Evolutionary conservation across 2,329 filamentous ascomycete genomes (phyloP).

Genomic region (Paecilomyces sp.): DNA sequence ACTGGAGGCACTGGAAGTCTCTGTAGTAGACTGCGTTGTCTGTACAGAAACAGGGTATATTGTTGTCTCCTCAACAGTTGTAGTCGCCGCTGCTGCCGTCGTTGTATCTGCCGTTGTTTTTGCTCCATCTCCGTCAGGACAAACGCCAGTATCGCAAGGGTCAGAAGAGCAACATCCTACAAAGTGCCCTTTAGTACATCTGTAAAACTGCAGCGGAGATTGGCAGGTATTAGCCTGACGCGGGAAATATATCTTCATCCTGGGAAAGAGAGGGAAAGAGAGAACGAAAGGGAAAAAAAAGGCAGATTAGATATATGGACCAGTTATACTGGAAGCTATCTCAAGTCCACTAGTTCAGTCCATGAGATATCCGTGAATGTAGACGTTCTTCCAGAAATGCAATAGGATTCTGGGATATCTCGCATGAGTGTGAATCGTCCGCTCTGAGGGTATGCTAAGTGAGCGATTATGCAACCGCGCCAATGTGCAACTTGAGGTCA

Average conservation of each 20-base stretch:
- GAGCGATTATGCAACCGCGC: not conserved
- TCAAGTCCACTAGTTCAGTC: not conserved
- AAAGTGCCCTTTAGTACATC: conserved; percentile 16
- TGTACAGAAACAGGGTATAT: not conserved
- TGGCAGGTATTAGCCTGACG: conserved; percentile 11
- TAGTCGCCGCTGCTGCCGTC: not conserved
- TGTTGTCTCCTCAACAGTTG: not conserved
- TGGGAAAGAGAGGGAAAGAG: not conserved
- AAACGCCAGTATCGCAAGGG: conserved; percentile 22
- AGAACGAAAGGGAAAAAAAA: not conserved
- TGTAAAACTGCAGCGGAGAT: conserved; percentile 16
- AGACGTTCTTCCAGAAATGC: not conserved
- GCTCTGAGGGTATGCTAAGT: not conserved
- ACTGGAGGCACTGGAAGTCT: not conserved
- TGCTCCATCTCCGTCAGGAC: conserved; percentile 14
- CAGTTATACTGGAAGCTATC: not conserved
- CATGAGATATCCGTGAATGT: not conserved
- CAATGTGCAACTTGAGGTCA: not conserved
- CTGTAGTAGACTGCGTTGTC: not conserved
- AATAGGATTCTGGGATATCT: not conserved
- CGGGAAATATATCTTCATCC: conserved; percentile 7
- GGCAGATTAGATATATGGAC: not conserved
- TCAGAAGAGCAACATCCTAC: conserved; percentile 26
- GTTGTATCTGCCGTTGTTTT: not conserved
- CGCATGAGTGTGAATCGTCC: not conserved